Base-by-base conservation (phyloP, 768 basidiomycete genomes). In the Gymnopilus junonius region DNA sequence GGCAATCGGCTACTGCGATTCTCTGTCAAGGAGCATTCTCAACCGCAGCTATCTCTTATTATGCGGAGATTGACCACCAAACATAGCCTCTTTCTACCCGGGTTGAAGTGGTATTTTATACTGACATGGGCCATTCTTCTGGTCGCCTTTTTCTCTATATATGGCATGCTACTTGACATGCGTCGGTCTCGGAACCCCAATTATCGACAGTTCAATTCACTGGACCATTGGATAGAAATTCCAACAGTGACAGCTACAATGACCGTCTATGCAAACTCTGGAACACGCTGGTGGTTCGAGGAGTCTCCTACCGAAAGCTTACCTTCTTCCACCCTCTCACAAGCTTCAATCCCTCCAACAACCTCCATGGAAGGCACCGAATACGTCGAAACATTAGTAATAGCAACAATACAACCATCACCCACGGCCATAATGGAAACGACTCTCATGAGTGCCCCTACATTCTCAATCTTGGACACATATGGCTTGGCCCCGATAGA, bases 1-100 rank as follows among this genome's bases (percentile, higher is more conserved):
- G 81, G 84, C 40, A 74, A 77, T 62, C 80, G 77, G 66, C 74
- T 92, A 8, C 74, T 87, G 39, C 86, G 87, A 60, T 87, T 84
- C 69, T 84, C 82, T 15, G 71, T 85, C 67, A 82, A 83, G 58
- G 84, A 80, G 65, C 85, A 83, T 68, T 89, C 88, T 71, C 80
- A 83, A 68, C 88, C 90, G 3, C 79, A 77, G 23, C 71, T 91
- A 12, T 80, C 79, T 42, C 57, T 89, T 25, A 67, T 68, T 17
- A 61, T 82, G 25, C 71, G 64, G 40, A 74, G 68, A 39, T 61
- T 55, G 10, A 55, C 65, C 50, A 40, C 39, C 43, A 35, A 59
- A 53, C 48, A 64, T 40, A 39, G 39, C 48, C 59, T 67, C 60
- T 48, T 67, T 51, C 27, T 55, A 37, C 29, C 55, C 61, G 69